Conservation (phyloP, 1,139 yeast genomes). For the Zhuliangozyma blackwelliae region DNA sequence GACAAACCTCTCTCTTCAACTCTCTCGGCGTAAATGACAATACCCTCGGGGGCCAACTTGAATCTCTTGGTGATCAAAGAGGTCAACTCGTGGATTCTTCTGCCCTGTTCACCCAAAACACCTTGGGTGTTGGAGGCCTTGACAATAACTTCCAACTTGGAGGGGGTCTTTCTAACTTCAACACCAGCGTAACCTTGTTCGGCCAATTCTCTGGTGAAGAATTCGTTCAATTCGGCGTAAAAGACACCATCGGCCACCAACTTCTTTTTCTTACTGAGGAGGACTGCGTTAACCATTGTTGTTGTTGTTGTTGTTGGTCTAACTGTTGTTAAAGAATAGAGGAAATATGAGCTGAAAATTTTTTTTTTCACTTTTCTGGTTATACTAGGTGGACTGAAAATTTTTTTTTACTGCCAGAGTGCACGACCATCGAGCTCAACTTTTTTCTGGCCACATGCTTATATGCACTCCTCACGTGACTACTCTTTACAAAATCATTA, state of each 20-base stretch:
- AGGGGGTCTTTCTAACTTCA: slow-evolving; percentile 98
- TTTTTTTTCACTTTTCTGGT: slow-evolving; percentile 9
- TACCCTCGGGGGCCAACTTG: slow-evolving; percentile 91
- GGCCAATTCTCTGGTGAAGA: slow-evolving; percentile 99
- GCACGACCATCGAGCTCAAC: too few species aligned
- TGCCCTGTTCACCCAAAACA: slow-evolving; percentile 99
- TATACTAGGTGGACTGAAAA: too few species aligned
- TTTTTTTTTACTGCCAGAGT: too few species aligned
- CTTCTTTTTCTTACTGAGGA: slow-evolving; percentile 76
- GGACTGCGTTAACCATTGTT: slow-evolving; percentile 49
- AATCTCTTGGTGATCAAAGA: slow-evolving; percentile 98
- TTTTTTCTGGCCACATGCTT: too few species aligned
- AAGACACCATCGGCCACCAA: slow-evolving; percentile 99
- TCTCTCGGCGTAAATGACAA: slow-evolving; percentile 97
- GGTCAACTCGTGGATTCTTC: slow-evolving; percentile 99
- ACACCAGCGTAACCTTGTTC: slow-evolving; percentile 99
- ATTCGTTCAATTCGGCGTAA: slow-evolving; percentile 99
- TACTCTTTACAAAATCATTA: too few species aligned
- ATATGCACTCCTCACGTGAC: too few species aligned
- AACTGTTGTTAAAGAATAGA: background rate
- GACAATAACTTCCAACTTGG: slow-evolving; percentile 96
- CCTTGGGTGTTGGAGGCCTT: slow-evolving; percentile 99
- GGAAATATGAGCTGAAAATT: slow-evolving; percentile 1
- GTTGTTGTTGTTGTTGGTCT: slow-evolving; percentile 1
- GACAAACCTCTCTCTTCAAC: slow-evolving; percentile 99